A percentile compares a stretch with the other conserved stretches of the same genome.
Evolutionary conservation across 805 yeast genomes (phyloP).

Genomic region (Jamesozyma rosinii): DNA sequence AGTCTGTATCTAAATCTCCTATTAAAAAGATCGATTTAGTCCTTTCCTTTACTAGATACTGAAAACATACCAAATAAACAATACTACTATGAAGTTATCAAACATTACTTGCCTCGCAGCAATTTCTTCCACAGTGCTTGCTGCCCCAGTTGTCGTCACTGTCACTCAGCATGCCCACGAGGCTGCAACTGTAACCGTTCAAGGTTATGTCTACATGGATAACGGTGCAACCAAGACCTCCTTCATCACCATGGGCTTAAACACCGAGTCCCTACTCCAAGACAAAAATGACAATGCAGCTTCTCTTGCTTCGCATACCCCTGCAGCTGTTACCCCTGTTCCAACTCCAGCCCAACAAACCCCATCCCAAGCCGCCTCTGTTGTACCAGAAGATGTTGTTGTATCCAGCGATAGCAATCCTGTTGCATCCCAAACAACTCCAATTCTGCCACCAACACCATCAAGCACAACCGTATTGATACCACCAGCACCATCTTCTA

Average conservation of each 20-base stretch:
- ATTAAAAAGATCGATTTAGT: neutral
- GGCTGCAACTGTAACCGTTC: slow-evolving; percentile 21
- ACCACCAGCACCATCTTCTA: neutral
- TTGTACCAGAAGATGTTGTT: neutral
- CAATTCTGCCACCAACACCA: neutral
- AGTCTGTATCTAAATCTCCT: neutral
- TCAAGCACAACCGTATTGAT: neutral
- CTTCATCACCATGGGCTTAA: slow-evolving; percentile 10
- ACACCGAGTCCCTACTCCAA: neutral
- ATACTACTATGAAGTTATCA: slow-evolving; percentile 18
- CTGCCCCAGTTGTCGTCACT: slow-evolving; percentile 24
- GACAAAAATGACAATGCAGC: neutral
- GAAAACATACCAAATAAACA: too few relatives aligned
- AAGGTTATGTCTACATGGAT: slow-evolving; percentile 20
- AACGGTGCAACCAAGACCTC: slow-evolving; percentile 22
- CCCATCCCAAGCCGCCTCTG: neutral
- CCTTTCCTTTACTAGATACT: neutral
- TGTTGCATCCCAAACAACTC: neutral
- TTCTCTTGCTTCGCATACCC: slow-evolving; percentile 7
- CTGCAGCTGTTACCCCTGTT: slow-evolving; percentile 33
- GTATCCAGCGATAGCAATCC: slow-evolving; percentile 15
- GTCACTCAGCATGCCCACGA: slow-evolving; percentile 24
- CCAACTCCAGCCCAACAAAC: neutral
- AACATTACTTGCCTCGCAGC: slow-evolving; percentile 14
- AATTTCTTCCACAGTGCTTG: slow-evolving; percentile 14